Evolutionary conservation across 805 yeast species (phyloP), one percentile per base, ranked within the genome.

Genomic region (Yarrowia hollandica): DNA sequence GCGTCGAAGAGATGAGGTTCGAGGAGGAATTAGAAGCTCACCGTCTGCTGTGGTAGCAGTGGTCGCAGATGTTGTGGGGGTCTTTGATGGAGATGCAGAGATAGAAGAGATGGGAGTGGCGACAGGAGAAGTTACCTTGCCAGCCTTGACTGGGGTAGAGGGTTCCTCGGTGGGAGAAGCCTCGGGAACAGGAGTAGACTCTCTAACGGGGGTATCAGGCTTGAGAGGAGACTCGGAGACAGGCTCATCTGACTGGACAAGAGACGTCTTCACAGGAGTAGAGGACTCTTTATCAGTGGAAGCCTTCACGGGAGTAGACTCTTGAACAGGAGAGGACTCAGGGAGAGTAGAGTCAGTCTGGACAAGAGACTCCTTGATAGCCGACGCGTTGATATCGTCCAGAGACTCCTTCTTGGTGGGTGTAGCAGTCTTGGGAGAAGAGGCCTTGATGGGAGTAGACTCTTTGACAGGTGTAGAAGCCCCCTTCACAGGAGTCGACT

Each of bases 1-100:
- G 8, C 52, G 25, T 30, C n/a, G 11, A 10, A 48, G 55, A 22
- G 55, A 48, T 14, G 55, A 48, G 8, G 55, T 48, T 21, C 55
- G 39, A 11, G 55, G 55, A 15, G 55, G 55, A 22, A 48, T 48
- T 15, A 48, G 14, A 6, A 48, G 28, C 30, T 33, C 39, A 11
- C 30, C 39, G 16, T 22, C 39, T 3, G 55, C 22, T 6, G 38
- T 31, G n/a, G 55, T 21, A 11, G 39, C 28, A 12, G 39, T n/a
- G 22, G 55, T 22, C n/a, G 55, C 30, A 5, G 34, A 5, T 12
- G 55, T 18, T n/a, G 55, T 31, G 39, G 55, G 30, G 22, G 55
- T 31, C 26, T 44, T 28, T 28, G 54, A 30, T 37, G 54, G 37
- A n/a, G 35, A 28, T 30, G 35, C 37, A 30, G 37, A 11, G n/a